Evolutionary conservation across 768 basidiomycete genomes (phyloP), one percentile per base, ranked within the genome.

Genomic region (Pulveroboletus sp.): DNA sequence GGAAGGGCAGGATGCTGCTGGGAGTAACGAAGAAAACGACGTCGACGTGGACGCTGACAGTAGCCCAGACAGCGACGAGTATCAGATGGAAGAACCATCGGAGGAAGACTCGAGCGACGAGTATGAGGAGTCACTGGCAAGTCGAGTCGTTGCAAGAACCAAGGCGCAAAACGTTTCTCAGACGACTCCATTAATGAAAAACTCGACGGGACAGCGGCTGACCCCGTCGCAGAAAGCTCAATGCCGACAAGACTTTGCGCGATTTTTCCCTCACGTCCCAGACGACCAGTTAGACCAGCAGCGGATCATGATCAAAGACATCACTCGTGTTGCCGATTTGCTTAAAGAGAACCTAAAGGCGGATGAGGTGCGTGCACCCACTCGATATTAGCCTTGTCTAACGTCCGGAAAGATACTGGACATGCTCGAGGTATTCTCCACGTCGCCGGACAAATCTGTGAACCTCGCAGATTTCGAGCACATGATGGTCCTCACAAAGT

Each of bases 381-480:
- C 17, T 42, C 6, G 12, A 6, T 3, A 10, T 58, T 1, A 34
- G 8, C 35, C 12, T 5, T 29, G 9, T 2, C 25, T 9, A 29
- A 29, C 27, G 27, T 29, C 45, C 37, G 24, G n/a, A 46, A 35
- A 91, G 90, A 83, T 89, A 57, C 57, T 84, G 3, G 87, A 90
- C 49, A 92, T 91, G 89, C 71, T 93, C 1, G 76, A 79, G n/a
- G 75, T 75, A 43, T 92, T 89, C 60, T 87, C 90, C 1, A 80
- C 77, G 0, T 77, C 80, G 0, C 69, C 77, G 0, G 89, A 91
- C 64, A 82, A 81, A 61, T 77, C 85, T 4, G 76, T 92, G 72
- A 67, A 66, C 47, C 72, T 90, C 29, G 65, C 70, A 13, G 87
- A 91, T 63, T 93, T 93, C 57, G 79, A 82, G 55, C 70, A 71